Percentiles rank a stretch among this genome's conserved stretches.
Evolutionary conservation across 75 land plant species (phyloP).

Genomic region (Picea glauca): DNA sequence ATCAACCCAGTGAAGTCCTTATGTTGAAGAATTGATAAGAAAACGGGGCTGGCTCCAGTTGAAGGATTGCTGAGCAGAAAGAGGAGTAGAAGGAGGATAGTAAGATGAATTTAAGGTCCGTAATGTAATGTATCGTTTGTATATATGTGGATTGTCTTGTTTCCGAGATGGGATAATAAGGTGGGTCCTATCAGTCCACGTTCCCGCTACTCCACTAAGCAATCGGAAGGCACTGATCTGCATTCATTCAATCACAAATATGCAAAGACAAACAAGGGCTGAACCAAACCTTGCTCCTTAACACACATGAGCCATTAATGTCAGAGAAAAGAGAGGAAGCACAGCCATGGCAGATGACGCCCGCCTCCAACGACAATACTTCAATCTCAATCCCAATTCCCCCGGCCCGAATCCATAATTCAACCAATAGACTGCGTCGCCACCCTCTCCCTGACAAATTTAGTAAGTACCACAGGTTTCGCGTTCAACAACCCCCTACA

Average conservation of each 20-base stretch:
- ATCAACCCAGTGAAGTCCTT: not conserved
- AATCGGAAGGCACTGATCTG: slow-evolving; percentile 6
- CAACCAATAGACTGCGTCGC: not conserved
- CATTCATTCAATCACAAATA: not conserved
- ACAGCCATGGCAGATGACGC: not conserved
- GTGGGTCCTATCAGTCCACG: slow-evolving; percentile 1
- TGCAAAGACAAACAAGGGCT: not conserved
- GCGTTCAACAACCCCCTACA: not conserved
- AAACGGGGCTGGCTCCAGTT: not conserved
- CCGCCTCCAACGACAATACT: not conserved
- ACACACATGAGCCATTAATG: too few species aligned
- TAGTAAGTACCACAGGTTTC: slow-evolving; percentile 5
- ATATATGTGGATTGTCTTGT: slow-evolving; percentile 6
- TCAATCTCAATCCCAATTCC: not conserved
- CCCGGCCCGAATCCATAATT: not conserved
- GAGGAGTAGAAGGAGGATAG: not conserved
- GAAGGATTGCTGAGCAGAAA: not conserved
- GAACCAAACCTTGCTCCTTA: not conserved
- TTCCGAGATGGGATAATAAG: slow-evolving; percentile 11
- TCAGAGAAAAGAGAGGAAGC: not conserved
- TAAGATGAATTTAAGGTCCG: not conserved
- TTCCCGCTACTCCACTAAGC: slow-evolving; percentile 10
- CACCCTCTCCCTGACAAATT: not conserved
- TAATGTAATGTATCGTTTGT: not conserved
- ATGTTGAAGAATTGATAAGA: not conserved